These are phyloP conservation scores for Purpureocillium lavendulum DNA, from an alignment of 2,329 filamentous ascomycete species.

Conservation along the genomic window DNA sequence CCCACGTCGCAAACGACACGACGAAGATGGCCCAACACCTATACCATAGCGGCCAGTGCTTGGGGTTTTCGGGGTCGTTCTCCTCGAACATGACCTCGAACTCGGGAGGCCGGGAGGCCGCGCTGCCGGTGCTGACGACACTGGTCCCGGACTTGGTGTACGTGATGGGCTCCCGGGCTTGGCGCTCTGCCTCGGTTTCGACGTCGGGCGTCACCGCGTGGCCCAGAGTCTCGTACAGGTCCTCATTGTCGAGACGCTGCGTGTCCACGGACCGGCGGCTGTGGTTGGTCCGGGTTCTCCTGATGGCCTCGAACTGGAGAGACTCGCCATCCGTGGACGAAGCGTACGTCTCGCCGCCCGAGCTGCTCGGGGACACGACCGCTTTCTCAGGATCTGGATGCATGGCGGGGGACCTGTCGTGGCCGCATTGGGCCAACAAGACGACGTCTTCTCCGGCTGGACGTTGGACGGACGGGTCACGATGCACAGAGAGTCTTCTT, in stretches of 20 bases:
- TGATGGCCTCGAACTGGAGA: constrained; percentile 1
- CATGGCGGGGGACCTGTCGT: background rate
- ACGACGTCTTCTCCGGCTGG: no score
- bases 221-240: constrained; percentile 26
- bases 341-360: background rate
- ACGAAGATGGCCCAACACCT: constrained; percentile 34
- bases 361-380: background rate
- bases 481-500: no score
- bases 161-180: constrained; percentile 35
- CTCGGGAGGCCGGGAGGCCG: constrained; percentile 39
- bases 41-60: constrained; percentile 55
- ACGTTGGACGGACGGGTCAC: no score
- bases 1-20: constrained; percentile 38
- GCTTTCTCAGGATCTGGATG: constrained; percentile 1
- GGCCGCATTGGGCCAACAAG: no score
- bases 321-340: constrained; percentile 1
- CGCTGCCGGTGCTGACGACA: constrained; percentile 30
- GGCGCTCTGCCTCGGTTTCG: constrained; percentile 29
- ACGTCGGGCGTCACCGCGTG: constrained; percentile 26
- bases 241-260: constrained; percentile 10
- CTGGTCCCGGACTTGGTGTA: constrained; percentile 33
- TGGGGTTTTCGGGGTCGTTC: constrained; percentile 55
- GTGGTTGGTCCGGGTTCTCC: constrained; percentile 7
- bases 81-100: constrained; percentile 69
- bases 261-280: constrained; percentile 10